phyloP scores from a whole-genome alignment of 345 rosid genomes.

The Garcia nutans region DNA sequence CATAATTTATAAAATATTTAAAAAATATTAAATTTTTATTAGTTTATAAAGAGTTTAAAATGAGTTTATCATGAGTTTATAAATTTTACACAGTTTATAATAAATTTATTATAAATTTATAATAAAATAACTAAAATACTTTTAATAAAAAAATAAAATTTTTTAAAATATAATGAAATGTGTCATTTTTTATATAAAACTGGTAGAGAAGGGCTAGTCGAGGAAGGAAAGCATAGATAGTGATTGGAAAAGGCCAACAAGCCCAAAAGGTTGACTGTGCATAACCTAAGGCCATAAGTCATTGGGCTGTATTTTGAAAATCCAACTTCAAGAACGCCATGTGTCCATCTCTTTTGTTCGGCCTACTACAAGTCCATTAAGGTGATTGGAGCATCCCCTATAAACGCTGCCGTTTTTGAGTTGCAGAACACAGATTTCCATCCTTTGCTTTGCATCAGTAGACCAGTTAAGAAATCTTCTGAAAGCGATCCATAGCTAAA shows the following conservation, averaged over 20 bases:
- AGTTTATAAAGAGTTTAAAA: no score
- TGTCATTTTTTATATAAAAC: constrained; percentile 34
- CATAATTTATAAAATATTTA: no score
- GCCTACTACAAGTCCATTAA: constrained; percentile 42
- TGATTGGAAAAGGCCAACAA: constrained; percentile 45
- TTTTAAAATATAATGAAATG: no score
- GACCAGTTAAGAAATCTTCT: constrained; percentile 69
- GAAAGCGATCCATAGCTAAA: constrained; percentile 67
- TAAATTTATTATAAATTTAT: no score
- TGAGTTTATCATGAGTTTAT: no score
- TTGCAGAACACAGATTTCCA: constrained; percentile 62
- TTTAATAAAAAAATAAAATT: no score
- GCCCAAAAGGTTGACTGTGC: constrained; percentile 51
- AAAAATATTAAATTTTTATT: no score
- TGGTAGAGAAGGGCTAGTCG: constrained; percentile 55
- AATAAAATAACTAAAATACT: no score
- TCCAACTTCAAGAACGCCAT: constrained; percentile 54
- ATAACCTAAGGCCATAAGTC: constrained; percentile 42
- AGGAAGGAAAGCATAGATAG: constrained; percentile 56
- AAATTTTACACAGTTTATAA: no score
- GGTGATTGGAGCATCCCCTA: constrained; percentile 51
- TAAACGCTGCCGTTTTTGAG: constrained; percentile 59
- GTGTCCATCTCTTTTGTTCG: constrained; percentile 66
- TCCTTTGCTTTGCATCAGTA: constrained; percentile 54
- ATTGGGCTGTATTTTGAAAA: constrained; percentile 44